Percentiles rank a stretch among this genome's conserved stretches.
phyloP scores from a whole-genome alignment of 805 yeast species.

The Schwanniomyces sp. region DNA sequence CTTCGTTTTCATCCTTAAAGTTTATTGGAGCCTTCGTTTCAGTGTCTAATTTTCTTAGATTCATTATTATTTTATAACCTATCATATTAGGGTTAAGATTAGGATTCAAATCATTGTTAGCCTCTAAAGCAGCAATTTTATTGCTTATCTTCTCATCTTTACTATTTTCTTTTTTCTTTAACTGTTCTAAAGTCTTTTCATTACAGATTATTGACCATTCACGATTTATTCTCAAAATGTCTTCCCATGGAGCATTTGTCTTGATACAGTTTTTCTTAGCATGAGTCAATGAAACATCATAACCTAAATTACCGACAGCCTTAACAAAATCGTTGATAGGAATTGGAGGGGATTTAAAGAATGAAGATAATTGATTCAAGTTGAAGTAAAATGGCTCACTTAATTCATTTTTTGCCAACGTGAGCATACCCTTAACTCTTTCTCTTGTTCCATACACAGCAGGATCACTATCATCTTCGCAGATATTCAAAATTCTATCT shows the following conservation, averaged over 20 bases:
- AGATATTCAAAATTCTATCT: slow-evolving; percentile 55
- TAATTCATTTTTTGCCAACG: slow-evolving; percentile 75
- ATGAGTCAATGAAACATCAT: slow-evolving; percentile 81
- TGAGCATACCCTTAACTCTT: slow-evolving; percentile 90
- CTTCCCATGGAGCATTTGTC: slow-evolving; percentile 86
- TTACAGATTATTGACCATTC: slow-evolving; percentile 51
- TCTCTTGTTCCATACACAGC: slow-evolving; percentile 73
- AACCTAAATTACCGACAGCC: slow-evolving; percentile 84
- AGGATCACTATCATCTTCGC: slow-evolving; percentile 47
- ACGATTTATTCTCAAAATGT: slow-evolving; percentile 69
- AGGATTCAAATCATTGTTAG: slow-evolving; percentile 33
- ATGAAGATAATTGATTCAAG: slow-evolving; percentile 72
- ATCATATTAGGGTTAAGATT: slow-evolving; percentile 42
- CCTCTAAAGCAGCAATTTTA: slow-evolving; percentile 20
- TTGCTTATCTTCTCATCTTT: slow-evolving; percentile 9
- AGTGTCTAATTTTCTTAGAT: slow-evolving; percentile 26
- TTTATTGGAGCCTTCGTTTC: slow-evolving; percentile 31
- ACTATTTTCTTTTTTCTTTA: slow-evolving; percentile 16
- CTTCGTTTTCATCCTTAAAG: slow-evolving; percentile 60
- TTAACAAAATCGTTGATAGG: slow-evolving; percentile 69
- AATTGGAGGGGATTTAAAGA: slow-evolving; percentile 81
- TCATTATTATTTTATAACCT: slow-evolving; percentile 56
- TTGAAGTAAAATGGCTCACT: slow-evolving; percentile 74
- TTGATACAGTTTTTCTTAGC: slow-evolving; percentile 83
- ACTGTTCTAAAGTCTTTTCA: slow-evolving; percentile 15